Evolutionary conservation across 2,329 filamentous ascomycete species (phyloP).

Genomic region (Nannizziopsis barbatae): DNA sequence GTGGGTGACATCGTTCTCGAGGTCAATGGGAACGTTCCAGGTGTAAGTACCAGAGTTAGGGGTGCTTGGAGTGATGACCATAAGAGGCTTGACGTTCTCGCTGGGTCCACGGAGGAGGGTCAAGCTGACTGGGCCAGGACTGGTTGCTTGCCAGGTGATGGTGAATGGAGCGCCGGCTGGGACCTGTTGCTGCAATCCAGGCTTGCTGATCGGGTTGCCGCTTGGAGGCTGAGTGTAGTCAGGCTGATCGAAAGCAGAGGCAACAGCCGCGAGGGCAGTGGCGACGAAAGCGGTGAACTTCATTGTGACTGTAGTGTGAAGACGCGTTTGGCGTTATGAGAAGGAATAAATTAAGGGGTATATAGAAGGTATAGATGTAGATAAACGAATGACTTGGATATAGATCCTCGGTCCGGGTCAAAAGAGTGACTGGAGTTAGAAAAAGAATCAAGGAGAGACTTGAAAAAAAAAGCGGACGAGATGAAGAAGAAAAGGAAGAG

Average conservation of each 20-base stretch:
- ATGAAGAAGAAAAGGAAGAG: conserved; percentile 10
- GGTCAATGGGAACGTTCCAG: conserved; percentile 43
- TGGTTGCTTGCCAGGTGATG: conserved; percentile 46
- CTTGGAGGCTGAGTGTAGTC: conserved; percentile 26
- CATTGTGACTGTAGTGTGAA: conserved; percentile 24
- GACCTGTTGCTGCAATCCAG: conserved; percentile 43
- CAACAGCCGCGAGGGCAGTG: conserved; percentile 31
- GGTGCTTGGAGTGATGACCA: conserved; percentile 43
- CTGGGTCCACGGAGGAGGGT: conserved; percentile 50
- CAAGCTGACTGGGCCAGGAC: conserved; percentile 40
- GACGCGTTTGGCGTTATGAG: background rate
- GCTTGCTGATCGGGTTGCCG: conserved; percentile 47
- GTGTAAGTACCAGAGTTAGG: conserved; percentile 45
- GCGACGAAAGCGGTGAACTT: conserved; percentile 30
- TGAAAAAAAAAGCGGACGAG: conserved; percentile 7
- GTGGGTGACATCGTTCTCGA: conserved; percentile 40
- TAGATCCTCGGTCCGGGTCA: conserved; percentile 8
- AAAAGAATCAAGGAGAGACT: conserved; percentile 11
- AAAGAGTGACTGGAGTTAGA: conserved; percentile 21
- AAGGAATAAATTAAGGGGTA: conserved; percentile 15
- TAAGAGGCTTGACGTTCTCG: conserved; percentile 42
- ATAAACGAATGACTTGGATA: conserved; percentile 10
- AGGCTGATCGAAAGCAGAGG: conserved; percentile 29
- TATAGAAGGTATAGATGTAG: conserved; percentile 19
- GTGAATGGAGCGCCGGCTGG: conserved; percentile 45